Evolutionary conservation across 257 asterid genomes (phyloP).

Genomic region (Lycium ferocissimum): DNA sequence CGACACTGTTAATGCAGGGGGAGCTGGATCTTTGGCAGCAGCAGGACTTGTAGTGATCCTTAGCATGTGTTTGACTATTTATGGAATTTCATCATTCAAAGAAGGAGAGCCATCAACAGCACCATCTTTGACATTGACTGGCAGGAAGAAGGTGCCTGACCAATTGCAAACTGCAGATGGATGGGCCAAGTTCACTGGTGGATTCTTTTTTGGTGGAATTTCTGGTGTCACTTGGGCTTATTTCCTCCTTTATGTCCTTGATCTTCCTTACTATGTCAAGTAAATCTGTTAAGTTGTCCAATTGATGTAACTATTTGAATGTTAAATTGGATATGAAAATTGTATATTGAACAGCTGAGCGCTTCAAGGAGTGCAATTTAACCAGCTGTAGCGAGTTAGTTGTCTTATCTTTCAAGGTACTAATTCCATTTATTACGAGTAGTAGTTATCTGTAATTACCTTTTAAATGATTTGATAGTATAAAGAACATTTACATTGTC

Average conservation of each 20-base stretch:
- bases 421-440: background rate
- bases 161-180: conserved; percentile 91
- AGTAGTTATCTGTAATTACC: background rate
- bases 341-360: background rate
- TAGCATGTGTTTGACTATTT: conserved; percentile 72
- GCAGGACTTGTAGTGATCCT: conserved; percentile 81
- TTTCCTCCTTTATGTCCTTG: conserved; percentile 78
- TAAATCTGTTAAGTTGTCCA: conserved; percentile 27
- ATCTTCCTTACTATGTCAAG: conserved; percentile 89
- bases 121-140: conserved; percentile 77
- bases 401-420: background rate
- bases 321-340: conserved; percentile 1
- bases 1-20: conserved; percentile 32
- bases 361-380: background rate
- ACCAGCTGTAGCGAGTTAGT: background rate
- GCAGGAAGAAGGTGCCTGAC: conserved; percentile 82
- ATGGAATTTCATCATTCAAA: conserved; percentile 78
- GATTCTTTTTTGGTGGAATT: conserved; percentile 95
- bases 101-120: conserved; percentile 85
- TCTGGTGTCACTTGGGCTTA: conserved; percentile 96
- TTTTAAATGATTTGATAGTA: background rate
- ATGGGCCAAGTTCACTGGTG: conserved; percentile 91
- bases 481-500: background rate
- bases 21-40: conserved; percentile 86
- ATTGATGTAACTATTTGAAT: background rate